Conservation (phyloP, 2,329 filamentous ascomycete species). For the Colletotrichum melonis region DNA sequence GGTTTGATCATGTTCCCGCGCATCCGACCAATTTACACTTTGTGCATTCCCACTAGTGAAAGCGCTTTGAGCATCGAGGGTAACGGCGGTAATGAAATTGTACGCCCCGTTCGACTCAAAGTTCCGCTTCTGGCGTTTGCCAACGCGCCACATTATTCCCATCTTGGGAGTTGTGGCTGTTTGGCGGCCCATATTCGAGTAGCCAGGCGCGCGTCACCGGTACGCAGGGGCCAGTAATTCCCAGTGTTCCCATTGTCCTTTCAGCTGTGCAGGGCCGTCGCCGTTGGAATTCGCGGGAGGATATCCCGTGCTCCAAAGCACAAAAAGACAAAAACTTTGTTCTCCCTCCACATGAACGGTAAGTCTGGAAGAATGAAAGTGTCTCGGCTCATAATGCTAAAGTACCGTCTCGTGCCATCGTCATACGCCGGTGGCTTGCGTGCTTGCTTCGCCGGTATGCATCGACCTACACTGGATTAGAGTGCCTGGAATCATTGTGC, state of each 20-base stretch:
- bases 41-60: neutral
- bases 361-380: neutral
- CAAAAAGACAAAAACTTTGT: constrained; percentile 1
- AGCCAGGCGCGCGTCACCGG: neutral
- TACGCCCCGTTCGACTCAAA: constrained; percentile 3
- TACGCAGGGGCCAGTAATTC: constrained; percentile 3
- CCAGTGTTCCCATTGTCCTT: constrained; percentile 1
- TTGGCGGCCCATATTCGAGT: constrained; percentile 2
- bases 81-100: neutral
- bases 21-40: constrained; percentile 1
- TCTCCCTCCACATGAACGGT: neutral
- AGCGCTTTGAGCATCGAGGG: neutral
- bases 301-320: neutral
- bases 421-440: neutral
- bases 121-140: neutral
- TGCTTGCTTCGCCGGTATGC: neutral
- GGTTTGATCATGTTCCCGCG: neutral
- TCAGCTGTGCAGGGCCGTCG: constrained; percentile 19
- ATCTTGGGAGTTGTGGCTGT: neutral
- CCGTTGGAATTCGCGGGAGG: constrained; percentile 14
- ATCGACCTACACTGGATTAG: neutral
- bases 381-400: constrained; percentile 17
- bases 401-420: constrained; percentile 14
- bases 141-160: constrained; percentile 8
- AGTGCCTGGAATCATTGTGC: neutral